Base-by-base conservation (phyloP, 1,139 yeast genomes). In the Geotrichum fermentans region DNA sequence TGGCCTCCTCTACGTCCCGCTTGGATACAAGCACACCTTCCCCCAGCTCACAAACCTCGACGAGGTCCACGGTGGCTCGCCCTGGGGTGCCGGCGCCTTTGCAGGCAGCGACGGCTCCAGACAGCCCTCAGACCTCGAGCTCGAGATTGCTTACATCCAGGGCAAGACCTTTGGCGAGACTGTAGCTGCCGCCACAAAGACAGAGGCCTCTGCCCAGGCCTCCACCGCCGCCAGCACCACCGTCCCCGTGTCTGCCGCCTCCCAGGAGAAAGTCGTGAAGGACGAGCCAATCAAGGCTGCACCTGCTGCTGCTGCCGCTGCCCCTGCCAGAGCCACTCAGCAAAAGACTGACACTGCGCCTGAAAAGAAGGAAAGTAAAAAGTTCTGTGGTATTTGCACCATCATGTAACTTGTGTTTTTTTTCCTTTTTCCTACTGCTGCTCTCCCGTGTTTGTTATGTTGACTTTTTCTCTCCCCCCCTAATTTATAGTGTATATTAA, bases 21-120 rank as follows among this genome's bases (percentile, higher is more conserved):
- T 86, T 60, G 95, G 95, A 63, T 85, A 80, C 74, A 80, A 79
- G 60, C 69, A 77, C 59, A 74, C 77, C 38, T 81, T 81, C 69
- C 74, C 76, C 41, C 76, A 77, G 59, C 67, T 82, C 57, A 68
- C 85, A 53, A 75, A 75, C 69, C 66, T 85, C 53, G 74, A 73
- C 18, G 89, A 83, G 72, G 77, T 79, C 52, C 94, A 83, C 65
- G 95, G 95, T 65, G 84, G 84, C 57, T 81, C 92, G 49, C 79
- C 95, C 52, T 86, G 92, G 89, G 95, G 95, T 70, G 88, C 95
- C 45, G 95, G 95, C 62, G 72, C 88, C 52, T 75, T 75, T 60
- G 90, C 95, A 33, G 90, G 82, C 58, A 74, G 76, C 52, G 92
- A 83, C 61, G 95, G 95, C 59, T 80, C 88, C 18, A 80, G 95